Evolutionary conservation across 1,284 basidiomycete genomes (phyloP).

Genomic region (Mycosarcoma mackinlayi): DNA sequence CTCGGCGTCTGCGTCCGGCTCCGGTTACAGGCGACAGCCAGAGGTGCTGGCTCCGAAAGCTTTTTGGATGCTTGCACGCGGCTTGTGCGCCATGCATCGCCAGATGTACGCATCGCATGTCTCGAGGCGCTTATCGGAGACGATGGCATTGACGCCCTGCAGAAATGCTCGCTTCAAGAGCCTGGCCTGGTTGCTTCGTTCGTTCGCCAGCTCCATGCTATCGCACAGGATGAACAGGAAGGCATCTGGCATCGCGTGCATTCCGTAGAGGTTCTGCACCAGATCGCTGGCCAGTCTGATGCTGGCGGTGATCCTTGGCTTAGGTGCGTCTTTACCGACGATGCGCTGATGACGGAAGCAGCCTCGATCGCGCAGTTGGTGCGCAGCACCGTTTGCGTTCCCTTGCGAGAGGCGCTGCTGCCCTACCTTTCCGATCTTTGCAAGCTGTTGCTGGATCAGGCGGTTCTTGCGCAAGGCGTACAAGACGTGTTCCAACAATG

Average conservation of each 20-base stretch:
- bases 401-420: constrained; percentile 52
- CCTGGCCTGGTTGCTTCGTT: constrained; percentile 10
- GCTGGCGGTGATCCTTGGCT: constrained; percentile 16
- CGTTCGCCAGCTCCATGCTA: constrained; percentile 29
- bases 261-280: constrained; percentile 31
- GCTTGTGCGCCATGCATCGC: constrained; percentile 7
- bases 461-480: not conserved
- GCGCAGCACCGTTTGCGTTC: constrained; percentile 29
- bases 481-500: constrained; percentile 23
- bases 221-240: constrained; percentile 12
- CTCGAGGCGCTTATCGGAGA: constrained; percentile 42
- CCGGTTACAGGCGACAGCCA: constrained; percentile 24
- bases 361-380: constrained; percentile 18
- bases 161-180: constrained; percentile 9
- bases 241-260: constrained; percentile 49
- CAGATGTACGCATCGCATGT: constrained; percentile 28
- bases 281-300: constrained; percentile 15
- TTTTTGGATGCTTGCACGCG: constrained; percentile 26
- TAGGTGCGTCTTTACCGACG: constrained; percentile 2
- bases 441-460: constrained; percentile 14
- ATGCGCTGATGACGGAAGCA: constrained; percentile 9
- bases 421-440: constrained; percentile 48
- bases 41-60: not conserved
- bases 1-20: constrained; percentile 28
- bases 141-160: constrained; percentile 25